Conservation (phyloP, 169 alveolate genomes). For the Plasmodium gaboni region DNA sequence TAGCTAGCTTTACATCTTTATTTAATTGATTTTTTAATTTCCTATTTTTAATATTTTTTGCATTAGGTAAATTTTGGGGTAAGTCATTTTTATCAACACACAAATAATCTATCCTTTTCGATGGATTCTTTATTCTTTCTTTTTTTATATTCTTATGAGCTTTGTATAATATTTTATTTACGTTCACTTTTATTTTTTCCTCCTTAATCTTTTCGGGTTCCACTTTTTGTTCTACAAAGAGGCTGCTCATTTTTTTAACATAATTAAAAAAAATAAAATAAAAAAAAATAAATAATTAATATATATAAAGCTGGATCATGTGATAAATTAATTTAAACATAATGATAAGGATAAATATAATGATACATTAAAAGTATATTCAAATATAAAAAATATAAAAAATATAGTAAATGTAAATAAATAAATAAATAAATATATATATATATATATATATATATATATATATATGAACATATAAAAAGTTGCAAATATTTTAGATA, state of each 20-base stretch:
- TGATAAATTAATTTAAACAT: too few species aligned
- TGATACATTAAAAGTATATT: too few species aligned
- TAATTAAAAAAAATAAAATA: too few species aligned
- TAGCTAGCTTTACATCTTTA: conserved; percentile 60
- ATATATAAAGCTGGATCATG: too few species aligned
- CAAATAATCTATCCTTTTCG: not conserved
- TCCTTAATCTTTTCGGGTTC: conserved; percentile 29
- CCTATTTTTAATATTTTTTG: conserved; percentile 56
- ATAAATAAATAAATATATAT: too few species aligned
- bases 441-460: too few species aligned
- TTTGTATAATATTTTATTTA: not conserved
- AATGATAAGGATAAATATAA: too few species aligned
- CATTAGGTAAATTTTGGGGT: conserved; percentile 31
- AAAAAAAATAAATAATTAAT: too few species aligned
- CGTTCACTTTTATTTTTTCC: not conserved
- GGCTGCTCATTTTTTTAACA: not conserved
- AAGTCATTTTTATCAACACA: not conserved
- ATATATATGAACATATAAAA: too few species aligned
- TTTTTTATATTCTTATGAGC: not conserved
- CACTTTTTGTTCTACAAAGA: conserved; percentile 5
- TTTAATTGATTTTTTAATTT: conserved; percentile 19
- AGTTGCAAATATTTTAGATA: too few species aligned
- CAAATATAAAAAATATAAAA: too few species aligned
- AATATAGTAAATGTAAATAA: too few species aligned
- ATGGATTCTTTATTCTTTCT: not conserved